Evolutionary conservation across 768 basidiomycete species (phyloP), one percentile per base, ranked within the genome.

Genomic region (Rhizopogon sp.): DNA sequence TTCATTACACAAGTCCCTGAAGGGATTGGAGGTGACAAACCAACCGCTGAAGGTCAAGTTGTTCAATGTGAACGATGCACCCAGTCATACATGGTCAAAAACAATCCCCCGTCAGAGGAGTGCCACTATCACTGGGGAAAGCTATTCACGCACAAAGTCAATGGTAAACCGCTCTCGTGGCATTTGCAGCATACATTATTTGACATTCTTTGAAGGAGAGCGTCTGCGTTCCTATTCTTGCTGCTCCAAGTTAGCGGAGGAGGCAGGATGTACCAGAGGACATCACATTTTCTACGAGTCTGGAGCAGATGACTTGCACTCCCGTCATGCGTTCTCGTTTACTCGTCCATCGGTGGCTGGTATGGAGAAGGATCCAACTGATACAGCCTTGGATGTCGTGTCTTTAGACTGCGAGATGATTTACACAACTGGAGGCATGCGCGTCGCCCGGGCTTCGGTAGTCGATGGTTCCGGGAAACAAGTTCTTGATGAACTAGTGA

Each of bases 331-430:
- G 0, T 97, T 94, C 70, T 82, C 92, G 37, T 43, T 69, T 63
- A 72, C 77, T 20, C 65, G 72, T 7, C 58, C 66, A 3, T 58
- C 60, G 2, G 53, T 54, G 16, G 40, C 53, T 28, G 22, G 35
- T 14, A 8, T 52, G 16, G 14, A 31, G 20, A 39, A 13, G 22
- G 47, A 28, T 14, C 20, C 28, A 51, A 43, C 63, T 1, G 72
- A 74, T 50, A 68, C 73, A 2, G 74, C 79, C 1, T 72, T 92
- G 43, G 90, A 94, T 54, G 81, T 98, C 4, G 90, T 86, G 5
- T 92, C 92, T 0, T 75, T 98, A 49, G 97, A 99, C 68, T 98
- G 97, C 65, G 97, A 99, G 71, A 93, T 98, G 90, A 78, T 98
- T 8, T 93, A 95, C 72, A 90, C 93, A 0, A 98, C 95, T 0